Evolutionary conservation across 139 green algal species (phyloP).

Genomic region (Microglena sp.): DNA sequence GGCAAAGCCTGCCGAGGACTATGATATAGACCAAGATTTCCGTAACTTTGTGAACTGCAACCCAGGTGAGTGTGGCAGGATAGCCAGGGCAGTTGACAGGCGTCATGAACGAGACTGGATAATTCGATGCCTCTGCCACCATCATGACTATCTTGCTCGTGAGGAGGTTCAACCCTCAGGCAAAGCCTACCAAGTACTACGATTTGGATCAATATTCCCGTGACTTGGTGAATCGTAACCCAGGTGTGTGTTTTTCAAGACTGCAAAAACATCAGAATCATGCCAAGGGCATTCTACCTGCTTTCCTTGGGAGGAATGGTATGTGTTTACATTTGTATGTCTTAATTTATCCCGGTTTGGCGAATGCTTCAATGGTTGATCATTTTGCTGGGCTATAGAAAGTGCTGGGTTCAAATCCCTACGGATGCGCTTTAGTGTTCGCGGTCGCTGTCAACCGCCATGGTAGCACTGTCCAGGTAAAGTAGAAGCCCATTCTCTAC

Average conservation of each 20-base stretch:
- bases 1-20: background rate
- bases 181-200: conserved; percentile 2
- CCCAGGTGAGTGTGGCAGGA: conserved; percentile 14
- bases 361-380: no score
- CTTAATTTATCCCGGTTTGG: no score
- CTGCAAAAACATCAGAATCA: no score
- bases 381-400: no score
- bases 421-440: no score
- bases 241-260: conserved; percentile 14
- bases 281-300: no score
- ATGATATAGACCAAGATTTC: conserved; percentile 8
- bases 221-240: conserved; percentile 18
- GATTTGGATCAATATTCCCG: conserved; percentile 8
- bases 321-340: no score
- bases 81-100: conserved; percentile 24
- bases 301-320: no score
- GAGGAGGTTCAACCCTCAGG: conserved; percentile 16
- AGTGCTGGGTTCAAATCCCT: no score
- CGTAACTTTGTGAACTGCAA: conserved; percentile 20
- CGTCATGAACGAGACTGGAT: conserved; percentile 28
- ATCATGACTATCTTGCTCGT: conserved; percentile 41
- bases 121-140: conserved; percentile 35
- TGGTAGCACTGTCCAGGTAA: no score
- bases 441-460: no score
- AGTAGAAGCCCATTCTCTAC: no score